Conservation (phyloP, 73 alveolate genomes). For the Stentor coeruleus region DNA sequence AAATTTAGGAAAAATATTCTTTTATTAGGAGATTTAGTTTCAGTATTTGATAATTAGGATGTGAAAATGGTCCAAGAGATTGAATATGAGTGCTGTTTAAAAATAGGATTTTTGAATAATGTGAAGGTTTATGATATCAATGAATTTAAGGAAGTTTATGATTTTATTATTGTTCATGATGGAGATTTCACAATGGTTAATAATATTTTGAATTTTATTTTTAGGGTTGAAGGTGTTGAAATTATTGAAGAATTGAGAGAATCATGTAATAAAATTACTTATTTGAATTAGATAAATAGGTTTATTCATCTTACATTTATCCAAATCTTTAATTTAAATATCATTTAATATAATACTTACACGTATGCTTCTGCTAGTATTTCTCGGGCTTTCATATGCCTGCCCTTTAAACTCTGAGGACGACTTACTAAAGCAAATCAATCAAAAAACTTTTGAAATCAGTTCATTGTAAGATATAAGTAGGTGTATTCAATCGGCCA, state of each 20-base stretch:
- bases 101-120: constrained; percentile 12
- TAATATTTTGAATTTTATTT: no score
- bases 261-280: no score
- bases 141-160: constrained; percentile 10
- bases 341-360: no score
- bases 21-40: background rate
- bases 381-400: background rate
- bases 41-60: background rate
- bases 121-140: background rate
- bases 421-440: background rate
- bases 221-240: no score
- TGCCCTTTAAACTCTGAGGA: constrained; percentile 17
- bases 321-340: no score
- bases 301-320: no score
- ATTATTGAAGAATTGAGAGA: no score
- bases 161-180: background rate
- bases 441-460: background rate
- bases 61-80: background rate
- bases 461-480: background rate
- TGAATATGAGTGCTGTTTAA: background rate
- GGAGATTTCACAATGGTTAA: background rate
- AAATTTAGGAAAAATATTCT: background rate
- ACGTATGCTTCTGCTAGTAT: background rate
- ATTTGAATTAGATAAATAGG: no score
- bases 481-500: background rate